Percentiles rank a stretch among this genome's conserved stretches.
Evolutionary conservation across 2,329 filamentous ascomycete species (phyloP).

Genomic region (Bipolaris gigantea): DNA sequence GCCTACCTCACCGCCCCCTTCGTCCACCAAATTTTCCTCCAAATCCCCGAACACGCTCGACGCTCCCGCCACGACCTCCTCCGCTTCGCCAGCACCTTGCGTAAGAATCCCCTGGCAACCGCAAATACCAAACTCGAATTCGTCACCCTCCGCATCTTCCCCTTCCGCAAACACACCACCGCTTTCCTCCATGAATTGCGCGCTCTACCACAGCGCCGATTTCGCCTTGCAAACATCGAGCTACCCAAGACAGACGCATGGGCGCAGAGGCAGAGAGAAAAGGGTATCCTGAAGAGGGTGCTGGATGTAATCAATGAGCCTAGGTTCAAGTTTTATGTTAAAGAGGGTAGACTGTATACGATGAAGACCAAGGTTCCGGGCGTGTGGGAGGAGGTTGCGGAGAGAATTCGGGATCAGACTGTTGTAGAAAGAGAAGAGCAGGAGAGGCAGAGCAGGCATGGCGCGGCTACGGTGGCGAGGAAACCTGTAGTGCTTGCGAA

Average conservation of each 20-base stretch:
- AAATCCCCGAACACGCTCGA: conserved; percentile 36
- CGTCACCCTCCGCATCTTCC: conserved; percentile 41
- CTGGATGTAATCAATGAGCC: conserved; percentile 34
- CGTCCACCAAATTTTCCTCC: conserved; percentile 37
- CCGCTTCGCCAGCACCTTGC: conserved; percentile 25
- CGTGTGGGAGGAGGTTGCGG: conserved; percentile 41
- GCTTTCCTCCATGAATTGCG: conserved; percentile 38
- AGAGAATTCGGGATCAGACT: conserved; percentile 34
- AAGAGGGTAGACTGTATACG: conserved; percentile 36
- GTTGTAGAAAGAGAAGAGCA: conserved; percentile 1
- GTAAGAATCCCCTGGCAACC: conserved; percentile 16
- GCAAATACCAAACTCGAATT: conserved; percentile 40
- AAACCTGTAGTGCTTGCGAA: conserved; percentile 5
- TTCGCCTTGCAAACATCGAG: conserved; percentile 41
- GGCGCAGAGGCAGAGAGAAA: conserved; percentile 23
- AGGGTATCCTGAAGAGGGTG: conserved; percentile 20
- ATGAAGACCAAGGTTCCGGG: conserved; percentile 39
- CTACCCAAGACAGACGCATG: conserved; percentile 28
- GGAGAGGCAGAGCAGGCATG: not conserved
- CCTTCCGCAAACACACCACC: conserved; percentile 35
- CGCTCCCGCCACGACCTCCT: conserved; percentile 30
- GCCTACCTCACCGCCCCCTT: conserved; percentile 44
- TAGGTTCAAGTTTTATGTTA: conserved; percentile 42
- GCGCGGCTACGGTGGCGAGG: not conserved
- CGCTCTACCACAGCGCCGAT: conserved; percentile 28